Evolutionary conservation across 345 rosid genomes (phyloP), one percentile per base, ranked within the genome.

Genomic region (Clausena lansium): DNA sequence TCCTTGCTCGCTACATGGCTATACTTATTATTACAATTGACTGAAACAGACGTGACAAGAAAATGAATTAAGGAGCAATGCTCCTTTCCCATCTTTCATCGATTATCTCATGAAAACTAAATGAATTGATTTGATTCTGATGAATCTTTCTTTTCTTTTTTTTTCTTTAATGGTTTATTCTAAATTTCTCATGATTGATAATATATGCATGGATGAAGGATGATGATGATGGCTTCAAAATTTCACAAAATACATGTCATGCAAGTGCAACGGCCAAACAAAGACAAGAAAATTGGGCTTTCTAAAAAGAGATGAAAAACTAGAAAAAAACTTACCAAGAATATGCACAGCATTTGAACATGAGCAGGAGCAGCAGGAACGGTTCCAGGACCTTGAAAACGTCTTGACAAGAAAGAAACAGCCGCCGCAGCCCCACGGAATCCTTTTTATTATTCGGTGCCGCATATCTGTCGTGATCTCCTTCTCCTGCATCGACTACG

Each of bases 351-450:
- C 62, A 59, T 82, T 10, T 81, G 70, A 5, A 89, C 93, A 78
- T 89, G 87, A 27, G 33, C 70, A n/a, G 84, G 80, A 4, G 77
- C 54, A n/a, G n/a, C n/a, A 63, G 94, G 97, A 73, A 88, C 90
- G 35, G 84, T 79, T 69, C 85, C 89, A 65, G 86, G 87, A 73
- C 92, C 92, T 76, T 84, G 82, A 92, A 92, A 9, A 89, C 80
- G 11, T 89, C 72, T 54, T 35, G 77, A 54, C 97, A 89, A 0
- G 86, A 74, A 79, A 63, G 80, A 78, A 81, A 90, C 20, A 92
- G 88, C 33, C 84, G 67, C 81, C 86, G 97, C 80, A 90, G 72
- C 7, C 64, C 83, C 64, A 5, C 45, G 14, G 88, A 67, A 47
- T 30, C 75, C 45, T 67, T n/a, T 0, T 52, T 52, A 4, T 52